These are phyloP conservation scores for Clarireedia sp. DNA, from an alignment of 2,329 filamentous ascomycete species.

Conservation along the genomic window DNA sequence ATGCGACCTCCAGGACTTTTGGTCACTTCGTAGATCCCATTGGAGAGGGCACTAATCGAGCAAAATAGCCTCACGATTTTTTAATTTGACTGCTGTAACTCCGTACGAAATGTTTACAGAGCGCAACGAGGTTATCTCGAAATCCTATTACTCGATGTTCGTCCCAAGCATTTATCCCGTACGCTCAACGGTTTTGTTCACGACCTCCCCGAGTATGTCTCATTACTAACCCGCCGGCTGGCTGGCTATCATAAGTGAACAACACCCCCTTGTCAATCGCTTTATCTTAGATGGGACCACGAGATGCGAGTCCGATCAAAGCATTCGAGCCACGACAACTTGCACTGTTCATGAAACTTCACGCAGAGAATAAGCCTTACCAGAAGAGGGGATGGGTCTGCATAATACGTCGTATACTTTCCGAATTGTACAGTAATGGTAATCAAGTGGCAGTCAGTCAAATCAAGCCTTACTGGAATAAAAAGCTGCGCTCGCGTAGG, in stretches of 20 bases:
- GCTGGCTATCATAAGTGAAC: background rate
- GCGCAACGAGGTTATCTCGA: background rate
- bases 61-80: slow-evolving; percentile 6
- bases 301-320: slow-evolving; percentile 17
- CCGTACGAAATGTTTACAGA: background rate
- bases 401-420: background rate
- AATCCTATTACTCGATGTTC: no score
- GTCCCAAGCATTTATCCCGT: no score
- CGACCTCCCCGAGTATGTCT: background rate
- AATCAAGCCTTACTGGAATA: no score
- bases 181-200: background rate
- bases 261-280: slow-evolving; percentile 14
- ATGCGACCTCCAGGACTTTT: background rate
- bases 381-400: background rate
- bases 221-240: background rate
- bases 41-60: no score
- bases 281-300: slow-evolving; percentile 12
- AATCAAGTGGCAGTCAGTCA: background rate
- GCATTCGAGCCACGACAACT: slow-evolving; percentile 30
- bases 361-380: slow-evolving; percentile 1
- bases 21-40: background rate
- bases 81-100: no score
- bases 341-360: background rate
- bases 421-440: background rate
- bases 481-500: no score